phyloP scores from a whole-genome alignment of 2,329 filamentous ascomycete species.

The Aspergillus proliferans region DNA sequence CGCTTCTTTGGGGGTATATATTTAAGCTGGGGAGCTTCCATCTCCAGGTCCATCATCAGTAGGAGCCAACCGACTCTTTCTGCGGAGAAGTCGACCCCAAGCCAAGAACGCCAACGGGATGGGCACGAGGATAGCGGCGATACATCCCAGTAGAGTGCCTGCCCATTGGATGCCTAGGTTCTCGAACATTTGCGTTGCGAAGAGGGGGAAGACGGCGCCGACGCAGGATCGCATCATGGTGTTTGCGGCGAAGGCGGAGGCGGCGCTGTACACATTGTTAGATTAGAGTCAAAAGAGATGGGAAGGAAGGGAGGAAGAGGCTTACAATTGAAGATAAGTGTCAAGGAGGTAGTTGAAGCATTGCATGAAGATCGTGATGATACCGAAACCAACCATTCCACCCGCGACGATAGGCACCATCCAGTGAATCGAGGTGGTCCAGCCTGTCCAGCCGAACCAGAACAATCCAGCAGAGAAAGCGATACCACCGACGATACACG shows the following conservation, averaged over 20 bases:
- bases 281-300: background rate
- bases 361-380: conserved; percentile 19
- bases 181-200: conserved; percentile 17
- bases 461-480: conserved; percentile 17
- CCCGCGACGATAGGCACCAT: conserved; percentile 16
- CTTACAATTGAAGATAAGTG: conserved; percentile 15
- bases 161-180: conserved; percentile 19
- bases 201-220: conserved; percentile 14
- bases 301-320: background rate
- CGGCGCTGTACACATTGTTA: conserved; percentile 8
- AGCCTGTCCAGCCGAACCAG: conserved; percentile 23
- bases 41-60: background rate
- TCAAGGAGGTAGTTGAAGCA: conserved; percentile 18
- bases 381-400: conserved; percentile 16
- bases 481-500: conserved; percentile 14
- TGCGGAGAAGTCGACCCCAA: conserved; percentile 10
- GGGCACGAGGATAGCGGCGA: conserved; percentile 16
- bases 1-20: too few relatives aligned
- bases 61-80: conserved; percentile 13
- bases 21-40: background rate
- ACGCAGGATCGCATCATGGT: conserved; percentile 19
- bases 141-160: conserved; percentile 13
- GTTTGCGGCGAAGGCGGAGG: conserved; percentile 16
- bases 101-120: conserved; percentile 14
- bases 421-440: conserved; percentile 15